Evolutionary conservation across 208 protist species (phyloP), one percentile per base, ranked within the genome.

Genomic region (Zelonia costaricensis): DNA sequence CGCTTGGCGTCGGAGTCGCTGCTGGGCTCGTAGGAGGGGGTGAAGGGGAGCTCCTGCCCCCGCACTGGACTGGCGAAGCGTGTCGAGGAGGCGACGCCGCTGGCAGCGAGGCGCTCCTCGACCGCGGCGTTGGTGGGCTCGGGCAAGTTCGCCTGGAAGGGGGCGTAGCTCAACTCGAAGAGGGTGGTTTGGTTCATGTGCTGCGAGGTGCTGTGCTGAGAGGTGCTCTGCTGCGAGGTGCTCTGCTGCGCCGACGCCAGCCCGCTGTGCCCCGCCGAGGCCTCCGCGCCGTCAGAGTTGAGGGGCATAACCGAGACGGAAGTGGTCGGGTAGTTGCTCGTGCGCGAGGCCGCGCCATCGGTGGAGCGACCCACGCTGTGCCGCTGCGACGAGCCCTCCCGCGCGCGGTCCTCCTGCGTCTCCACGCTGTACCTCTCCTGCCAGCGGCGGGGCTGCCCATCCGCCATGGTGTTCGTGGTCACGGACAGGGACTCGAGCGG

Each of bases 131-230:
- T 36, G 4, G 27, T 53, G 0, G 56, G 64, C 5, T 56, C 28
- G 1, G 64, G 56, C 9, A 71, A 48, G 23, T 63, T 59, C 13
- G 43, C 56, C 4, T 71, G 64, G 28, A 71, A 59, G 20, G 31
- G 40, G 1, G 56, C 18, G 56, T 71, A 64, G 56, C 48, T 63
- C 18, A 71, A 48, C 39, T 71, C 64, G 35, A 45, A 51, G 12
- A 58, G 48, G 18, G 39, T 62, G 39, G 49, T 62, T 25, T 58
- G 56, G 47, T 56, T 59, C 4, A 31, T 28, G 12, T 35, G 15
- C 27, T 45, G 47, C 55, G 46, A 57, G 9, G 33, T 13, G 18
- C 36, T 45, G 3, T 31, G 36, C 23, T 36, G 8, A n/a, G n/a
- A n/a, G n/a, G n/a, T n/a, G n/a, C n/a, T 28, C 5, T 35, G 15